phyloP scores from a whole-genome alignment of 2,329 filamentous ascomycete species.

The Alternaria longipes region DNA sequence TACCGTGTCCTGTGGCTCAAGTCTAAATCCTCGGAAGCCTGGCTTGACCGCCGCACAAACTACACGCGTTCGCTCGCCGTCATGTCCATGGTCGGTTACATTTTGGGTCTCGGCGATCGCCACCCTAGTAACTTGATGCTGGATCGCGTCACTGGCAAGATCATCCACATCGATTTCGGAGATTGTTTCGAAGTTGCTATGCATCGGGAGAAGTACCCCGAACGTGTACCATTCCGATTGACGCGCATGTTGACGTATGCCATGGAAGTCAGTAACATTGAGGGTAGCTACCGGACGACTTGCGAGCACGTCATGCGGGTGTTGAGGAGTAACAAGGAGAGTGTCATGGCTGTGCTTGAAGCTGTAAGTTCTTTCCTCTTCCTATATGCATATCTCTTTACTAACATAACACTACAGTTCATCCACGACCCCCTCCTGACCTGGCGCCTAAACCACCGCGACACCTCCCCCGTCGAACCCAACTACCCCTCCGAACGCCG shows the following conservation, averaged over 20 bases:
- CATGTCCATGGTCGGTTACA: slow-evolving; percentile 99
- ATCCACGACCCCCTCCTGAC: slow-evolving; percentile 99
- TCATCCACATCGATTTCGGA: slow-evolving; percentile 98
- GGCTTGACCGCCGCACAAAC: slow-evolving; percentile 97
- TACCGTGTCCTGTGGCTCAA: slow-evolving; percentile 99
- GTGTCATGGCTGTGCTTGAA: slow-evolving; percentile 96
- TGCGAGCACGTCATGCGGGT: slow-evolving; percentile 99
- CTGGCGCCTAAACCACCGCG: slow-evolving; percentile 80
- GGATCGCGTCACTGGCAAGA: slow-evolving; percentile 93
- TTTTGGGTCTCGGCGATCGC: slow-evolving; percentile 92
- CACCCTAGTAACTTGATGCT: slow-evolving; percentile 99
- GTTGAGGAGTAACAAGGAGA: slow-evolving; percentile 95
- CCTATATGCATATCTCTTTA: neutral
- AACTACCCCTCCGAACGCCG: slow-evolving; percentile 69
- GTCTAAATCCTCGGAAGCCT: slow-evolving; percentile 96
- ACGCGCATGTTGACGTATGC: slow-evolving; percentile 99
- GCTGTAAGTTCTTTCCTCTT: slow-evolving; percentile 72
- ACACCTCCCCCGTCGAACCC: slow-evolving; percentile 65
- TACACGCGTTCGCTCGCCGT: slow-evolving; percentile 97
- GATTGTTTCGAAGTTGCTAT: slow-evolving; percentile 99
- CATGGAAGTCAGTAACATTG: slow-evolving; percentile 99
- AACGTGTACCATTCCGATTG: slow-evolving; percentile 95
- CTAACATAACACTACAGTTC: slow-evolving; percentile 67
- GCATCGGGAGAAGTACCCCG: slow-evolving; percentile 99
- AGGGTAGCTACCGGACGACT: slow-evolving; percentile 96